A percentile compares a stretch with the other conserved stretches of the same genome.
Conservation (phyloP, 225 moss, liverwort and hornwort genomes). For the Bryoerythrophyllum caledonicum region DNA sequence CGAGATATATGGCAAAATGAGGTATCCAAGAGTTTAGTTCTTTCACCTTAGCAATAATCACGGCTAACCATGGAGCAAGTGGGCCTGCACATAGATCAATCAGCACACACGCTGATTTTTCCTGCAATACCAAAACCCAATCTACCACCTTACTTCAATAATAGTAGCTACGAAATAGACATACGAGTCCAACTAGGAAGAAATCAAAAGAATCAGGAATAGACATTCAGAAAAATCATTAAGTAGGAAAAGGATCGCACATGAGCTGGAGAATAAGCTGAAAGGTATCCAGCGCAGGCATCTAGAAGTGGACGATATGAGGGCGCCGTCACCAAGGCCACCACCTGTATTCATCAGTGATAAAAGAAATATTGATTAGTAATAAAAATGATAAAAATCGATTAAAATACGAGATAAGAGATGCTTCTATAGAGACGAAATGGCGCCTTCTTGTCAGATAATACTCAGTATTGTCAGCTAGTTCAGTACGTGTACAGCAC, state of each 20-base stretch:
- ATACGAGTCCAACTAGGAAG: conserved; percentile 22
- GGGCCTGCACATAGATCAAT: conserved; percentile 92
- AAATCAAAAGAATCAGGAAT: not conserved
- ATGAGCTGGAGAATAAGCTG: conserved; percentile 84
- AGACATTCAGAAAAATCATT: conserved; percentile 19
- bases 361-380: conserved; percentile 6
- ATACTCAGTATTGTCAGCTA: not conserved
- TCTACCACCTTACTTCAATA: conserved; percentile 18
- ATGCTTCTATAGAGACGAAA: conserved; percentile 5
- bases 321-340: conserved; percentile 78
- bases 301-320: conserved; percentile 94
- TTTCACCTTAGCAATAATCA: conserved; percentile 88
- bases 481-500: not conserved
- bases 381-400: not conserved
- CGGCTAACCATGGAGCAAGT: conserved; percentile 86
- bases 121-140: conserved; percentile 59
- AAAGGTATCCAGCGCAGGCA: conserved; percentile 86
- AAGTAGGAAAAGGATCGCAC: conserved; percentile 43
- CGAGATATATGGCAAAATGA: conserved; percentile 3
- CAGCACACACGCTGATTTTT: conserved; percentile 94
- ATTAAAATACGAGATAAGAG: not conserved
- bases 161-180: conserved; percentile 15
- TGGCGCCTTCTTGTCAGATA: conserved; percentile 7
- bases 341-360: conserved; percentile 61
- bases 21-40: not conserved